Evolutionary conservation across 2,329 filamentous ascomycete species (phyloP), one percentile per base, ranked within the genome.

Genomic region (Acrocalymma vagum): DNA sequence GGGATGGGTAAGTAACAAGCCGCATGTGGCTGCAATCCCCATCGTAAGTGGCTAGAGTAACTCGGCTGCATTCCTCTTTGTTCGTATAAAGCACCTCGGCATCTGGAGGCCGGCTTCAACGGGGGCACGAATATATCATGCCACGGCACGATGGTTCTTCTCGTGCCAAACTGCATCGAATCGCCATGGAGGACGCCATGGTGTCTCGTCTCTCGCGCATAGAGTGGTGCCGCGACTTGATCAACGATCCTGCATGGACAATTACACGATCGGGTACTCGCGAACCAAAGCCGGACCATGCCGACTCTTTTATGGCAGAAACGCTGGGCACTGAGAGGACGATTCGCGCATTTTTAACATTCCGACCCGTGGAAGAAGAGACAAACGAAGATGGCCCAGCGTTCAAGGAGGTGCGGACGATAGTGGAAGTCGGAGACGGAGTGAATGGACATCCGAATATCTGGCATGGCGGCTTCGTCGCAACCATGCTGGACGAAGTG

Each of bases 381-480:
- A n/a, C n/a, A n/a, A n/a, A n/a, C 5, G 32, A 35, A 9, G 45
- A 58, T 1, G 53, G 41, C 9, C 42, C 54, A 9, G 33, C 38
- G n/a, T 67, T 70, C 38, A 51, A 48, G 16, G 67, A 74, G 51
- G 56, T 74, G n/a, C 55, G 48, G 21, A 67, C 64, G 2, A 57
- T 78, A 6, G 52, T 74, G 33, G 64, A 69, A n/a, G 18, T 85
- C 1, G 82, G 79, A 2, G 54, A 69, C 9, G 77, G 75, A 13
- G 51, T 85, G 39, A 80, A 81, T 48, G 83, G 83, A 2, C 78
- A 78, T 51, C 66, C 77, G 2, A 62, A 71, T 3, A 70, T 81
- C 6, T 67, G 73, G 8, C 83, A 86, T 58, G 82, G 83, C 14
- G 83, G 83, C 1, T 74, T 85, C 20, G 73, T 81, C 6, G 75